These are phyloP conservation scores for Pseudomassariella vexata DNA, from an alignment of 2,329 filamentous ascomycete species.

Conservation along the genomic window DNA sequence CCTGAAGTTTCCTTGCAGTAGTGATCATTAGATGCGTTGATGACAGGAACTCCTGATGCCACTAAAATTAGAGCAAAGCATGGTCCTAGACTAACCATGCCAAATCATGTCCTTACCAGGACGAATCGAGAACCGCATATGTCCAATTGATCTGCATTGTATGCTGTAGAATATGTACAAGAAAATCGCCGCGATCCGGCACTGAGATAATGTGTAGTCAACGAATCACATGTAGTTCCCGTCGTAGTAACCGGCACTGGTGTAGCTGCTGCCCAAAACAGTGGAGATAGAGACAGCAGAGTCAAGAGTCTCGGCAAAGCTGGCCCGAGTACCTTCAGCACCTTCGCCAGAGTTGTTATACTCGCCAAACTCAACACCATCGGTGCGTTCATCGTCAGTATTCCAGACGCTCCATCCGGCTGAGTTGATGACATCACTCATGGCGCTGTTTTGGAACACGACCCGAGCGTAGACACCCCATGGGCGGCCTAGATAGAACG, in stretches of 20 bases:
- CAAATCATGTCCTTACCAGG: too few relatives aligned
- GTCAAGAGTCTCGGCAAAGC: slow-evolving; percentile 29
- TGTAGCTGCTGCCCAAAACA: slow-evolving; percentile 17
- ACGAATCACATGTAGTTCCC: too few relatives aligned
- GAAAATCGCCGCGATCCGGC: too few relatives aligned
- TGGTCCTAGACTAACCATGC: too few relatives aligned
- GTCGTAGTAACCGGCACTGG: slow-evolving; percentile 14
- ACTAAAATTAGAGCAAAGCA: too few relatives aligned
- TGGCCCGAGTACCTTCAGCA: slow-evolving; percentile 44
- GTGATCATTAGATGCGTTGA: too few relatives aligned
- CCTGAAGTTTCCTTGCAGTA: too few relatives aligned
- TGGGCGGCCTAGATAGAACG: slow-evolving; percentile 42
- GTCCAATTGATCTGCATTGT: too few relatives aligned
- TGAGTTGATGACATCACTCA: slow-evolving; percentile 51
- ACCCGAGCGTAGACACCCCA: slow-evolving; percentile 42
- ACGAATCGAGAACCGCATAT: too few relatives aligned
- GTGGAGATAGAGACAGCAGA: slow-evolving; percentile 26
- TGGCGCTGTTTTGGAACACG: slow-evolving; percentile 40
- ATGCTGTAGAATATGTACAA: too few relatives aligned
- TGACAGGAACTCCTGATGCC: too few relatives aligned
- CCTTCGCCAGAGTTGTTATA: slow-evolving; percentile 54
- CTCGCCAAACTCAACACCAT: slow-evolving; percentile 51
- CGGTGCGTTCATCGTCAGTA: slow-evolving; percentile 43
- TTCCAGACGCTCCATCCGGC: slow-evolving; percentile 56
- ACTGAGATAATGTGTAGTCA: too few relatives aligned